Evolutionary conservation across 1,284 basidiomycete genomes (phyloP).

Genomic region (Cutaneotrichosporon sp.): DNA sequence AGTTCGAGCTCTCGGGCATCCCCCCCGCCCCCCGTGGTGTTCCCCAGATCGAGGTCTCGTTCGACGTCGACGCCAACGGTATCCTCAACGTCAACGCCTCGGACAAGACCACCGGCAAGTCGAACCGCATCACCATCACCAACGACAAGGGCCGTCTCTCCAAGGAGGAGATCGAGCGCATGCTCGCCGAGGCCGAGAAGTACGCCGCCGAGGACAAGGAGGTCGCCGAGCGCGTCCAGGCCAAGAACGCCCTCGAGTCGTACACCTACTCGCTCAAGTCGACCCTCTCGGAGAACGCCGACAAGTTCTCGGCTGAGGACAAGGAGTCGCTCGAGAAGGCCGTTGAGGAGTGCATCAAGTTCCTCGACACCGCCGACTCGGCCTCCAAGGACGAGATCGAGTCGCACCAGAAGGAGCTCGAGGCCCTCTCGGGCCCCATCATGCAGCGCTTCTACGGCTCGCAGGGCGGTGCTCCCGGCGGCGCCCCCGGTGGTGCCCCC

Average conservation of each 20-base stretch:
- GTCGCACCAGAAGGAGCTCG: conserved; percentile 91
- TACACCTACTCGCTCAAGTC: conserved; percentile 97
- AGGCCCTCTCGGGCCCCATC: conserved; percentile 85
- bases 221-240: conserved; percentile 65
- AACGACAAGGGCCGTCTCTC: conserved; percentile 98
- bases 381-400: conserved; percentile 96
- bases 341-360: conserved; percentile 80
- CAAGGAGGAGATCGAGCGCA: conserved; percentile 98
- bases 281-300: conserved; percentile 76
- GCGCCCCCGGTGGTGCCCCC: conserved; percentile 61
- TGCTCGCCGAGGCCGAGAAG: conserved; percentile 91
- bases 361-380: conserved; percentile 81
- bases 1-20: conserved; percentile 98
- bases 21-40: conserved; percentile 98
- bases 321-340: conserved; percentile 81
- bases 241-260: conserved; percentile 62
- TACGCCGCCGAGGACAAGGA: conserved; percentile 57
- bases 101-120: conserved; percentile 93
- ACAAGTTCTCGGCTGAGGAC: conserved; percentile 87
- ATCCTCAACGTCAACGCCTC: conserved; percentile 89
- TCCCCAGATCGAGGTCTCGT: conserved; percentile 96
- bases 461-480: conserved; percentile 61
- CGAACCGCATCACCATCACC: conserved; percentile 84
- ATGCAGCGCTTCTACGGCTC: conserved; percentile 64
- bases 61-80: conserved; percentile 98